Conservation (phyloP, 306 rosid genomes). For the Acacia crassicarpa region DNA sequence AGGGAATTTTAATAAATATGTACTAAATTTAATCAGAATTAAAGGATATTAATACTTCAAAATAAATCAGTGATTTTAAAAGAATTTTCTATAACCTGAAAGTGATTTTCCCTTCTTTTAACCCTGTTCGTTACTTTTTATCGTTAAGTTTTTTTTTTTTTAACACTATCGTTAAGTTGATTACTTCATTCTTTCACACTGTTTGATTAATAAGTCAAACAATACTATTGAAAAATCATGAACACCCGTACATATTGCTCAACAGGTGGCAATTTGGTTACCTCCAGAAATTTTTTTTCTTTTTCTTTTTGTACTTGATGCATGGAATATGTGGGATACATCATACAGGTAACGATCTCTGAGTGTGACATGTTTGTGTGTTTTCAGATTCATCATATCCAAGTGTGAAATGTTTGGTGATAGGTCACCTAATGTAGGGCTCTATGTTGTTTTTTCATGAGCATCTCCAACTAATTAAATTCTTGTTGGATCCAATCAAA, state of each 20-base stretch:
- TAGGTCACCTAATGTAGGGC: conserved; percentile 52
- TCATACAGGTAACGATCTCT: conserved; percentile 23
- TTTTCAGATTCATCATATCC: conserved; percentile 27
- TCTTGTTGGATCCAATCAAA: conserved; percentile 53
- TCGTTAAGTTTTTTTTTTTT: background rate
- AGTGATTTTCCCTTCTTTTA: background rate
- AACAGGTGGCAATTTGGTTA: conserved; percentile 19
- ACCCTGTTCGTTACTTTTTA: background rate
- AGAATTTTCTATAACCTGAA: background rate
- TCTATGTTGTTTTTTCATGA: conserved; percentile 29
- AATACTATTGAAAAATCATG: background rate
- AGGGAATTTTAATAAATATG: background rate
- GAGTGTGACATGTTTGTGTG: conserved; percentile 24
- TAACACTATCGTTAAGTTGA: background rate
- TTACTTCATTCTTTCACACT: background rate
- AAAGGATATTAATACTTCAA: too few species aligned
- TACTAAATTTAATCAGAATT: background rate
- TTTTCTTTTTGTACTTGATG: background rate
- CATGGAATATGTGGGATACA: background rate
- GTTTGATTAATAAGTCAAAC: conserved; percentile 20
- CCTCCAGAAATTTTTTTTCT: background rate
- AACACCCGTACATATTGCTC: background rate
- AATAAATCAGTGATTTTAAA: too few species aligned
- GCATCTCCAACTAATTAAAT: conserved; percentile 59
- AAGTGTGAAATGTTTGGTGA: conserved; percentile 40